Evolutionary conservation across 1,284 basidiomycete species (phyloP).

Genomic region (Afroboletus lepidellus): DNA sequence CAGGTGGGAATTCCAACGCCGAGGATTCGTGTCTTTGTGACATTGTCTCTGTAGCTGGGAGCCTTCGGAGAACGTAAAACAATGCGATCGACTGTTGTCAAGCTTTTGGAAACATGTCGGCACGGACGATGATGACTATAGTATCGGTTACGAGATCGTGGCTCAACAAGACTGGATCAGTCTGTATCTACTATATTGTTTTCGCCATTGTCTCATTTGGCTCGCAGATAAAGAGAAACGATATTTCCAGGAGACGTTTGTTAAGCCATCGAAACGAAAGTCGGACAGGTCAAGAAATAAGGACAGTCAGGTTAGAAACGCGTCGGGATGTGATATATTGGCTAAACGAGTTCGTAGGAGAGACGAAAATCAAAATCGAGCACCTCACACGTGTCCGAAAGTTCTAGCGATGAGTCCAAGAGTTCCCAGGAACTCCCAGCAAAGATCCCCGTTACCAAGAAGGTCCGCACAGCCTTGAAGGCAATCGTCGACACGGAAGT

Average conservation of each 20-base stretch:
- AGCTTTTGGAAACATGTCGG: constrained; percentile 69
- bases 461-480: constrained; percentile 8
- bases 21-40: background rate
- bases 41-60: constrained; percentile 54
- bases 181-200: constrained; percentile 27
- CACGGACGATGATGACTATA: constrained; percentile 52
- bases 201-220: background rate
- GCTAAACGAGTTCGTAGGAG: constrained; percentile 17
- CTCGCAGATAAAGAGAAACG: constrained; percentile 39
- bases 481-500: constrained; percentile 17
- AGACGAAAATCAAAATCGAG: constrained; percentile 16
- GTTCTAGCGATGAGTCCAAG: constrained; percentile 5
- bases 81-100: constrained; percentile 52
- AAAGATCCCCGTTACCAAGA: constrained; percentile 1
- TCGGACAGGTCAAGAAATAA: constrained; percentile 21
- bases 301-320: constrained; percentile 13
- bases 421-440: constrained; percentile 4
- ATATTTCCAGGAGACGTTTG: constrained; percentile 44
- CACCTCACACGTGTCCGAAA: constrained; percentile 9
- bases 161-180: constrained; percentile 53
- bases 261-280: constrained; percentile 30
- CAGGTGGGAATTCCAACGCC: constrained; percentile 35
- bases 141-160: constrained; percentile 39
- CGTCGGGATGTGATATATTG: background rate
- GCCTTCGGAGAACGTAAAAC: constrained; percentile 51